Evolutionary conservation across 768 basidiomycete species (phyloP), one percentile per base, ranked within the genome.

Genomic region (Trametes maxima): DNA sequence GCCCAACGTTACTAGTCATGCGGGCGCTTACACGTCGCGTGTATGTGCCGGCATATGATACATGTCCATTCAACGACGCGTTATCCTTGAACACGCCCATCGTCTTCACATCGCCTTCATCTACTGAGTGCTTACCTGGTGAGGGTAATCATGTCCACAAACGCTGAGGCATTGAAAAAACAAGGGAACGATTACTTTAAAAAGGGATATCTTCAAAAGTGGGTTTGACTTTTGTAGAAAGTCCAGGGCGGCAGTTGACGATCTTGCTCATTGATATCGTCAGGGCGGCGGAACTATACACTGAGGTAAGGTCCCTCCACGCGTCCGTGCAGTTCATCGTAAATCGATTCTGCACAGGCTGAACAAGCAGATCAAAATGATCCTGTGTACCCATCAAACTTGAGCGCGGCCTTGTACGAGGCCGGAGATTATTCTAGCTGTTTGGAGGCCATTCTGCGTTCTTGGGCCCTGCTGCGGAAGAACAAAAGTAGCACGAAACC

Each of bases 331-430:
- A 25, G 25, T 33, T n/a, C 24, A 43, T 49, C 16, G 13, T 4
- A 4, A 35, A 24, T 17, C n/a, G 0, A 28, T 54, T 43, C 19
- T 46, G 14, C 13, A 10, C 24, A 66, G 65, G 65, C 65, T 16
- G 65, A 66, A 35, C 12, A 54, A 5, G 35, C 45, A 2, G 62
- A 60, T 39, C 39, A 22, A 11, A 49, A 28, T 7, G 60, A 69
- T n/a, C 48, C 59, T 2, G 63, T 65, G 12, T 69, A 66, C 54
- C 65, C 68, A 1, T 68, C 68, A 14, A 69, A 68, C 22, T 47
- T 69, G 37, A 69, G 68, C 37, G 67, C 68, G 6, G 62, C 68
- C 7, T 40, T 67, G 24, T 69, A 62, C 44, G 68, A 68, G 42
- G 21, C 50, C 8, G 65, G 65, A 7, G 60, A 67, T 24, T 68